These are phyloP conservation scores for Epichloe festucae DNA, from an alignment of 2,329 filamentous ascomycete species.

Conservation along the genomic window DNA sequence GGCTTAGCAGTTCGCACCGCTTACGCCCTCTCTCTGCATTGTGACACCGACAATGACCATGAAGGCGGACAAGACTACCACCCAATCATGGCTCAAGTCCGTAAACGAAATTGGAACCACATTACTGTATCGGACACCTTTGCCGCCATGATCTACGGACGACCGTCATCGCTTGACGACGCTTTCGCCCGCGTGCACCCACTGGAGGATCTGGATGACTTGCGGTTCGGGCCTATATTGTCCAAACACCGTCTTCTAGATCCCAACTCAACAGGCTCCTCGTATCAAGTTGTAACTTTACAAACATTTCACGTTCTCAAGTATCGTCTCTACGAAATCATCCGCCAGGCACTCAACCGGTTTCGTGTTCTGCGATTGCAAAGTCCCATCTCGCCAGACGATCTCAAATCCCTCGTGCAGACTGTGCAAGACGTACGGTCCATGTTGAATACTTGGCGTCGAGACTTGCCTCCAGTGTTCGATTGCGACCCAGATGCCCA, in stretches of 20 bases:
- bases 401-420: conserved; percentile 8
- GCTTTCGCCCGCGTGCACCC: conserved; percentile 14
- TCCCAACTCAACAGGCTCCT: neutral
- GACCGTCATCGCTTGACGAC: conserved; percentile 15
- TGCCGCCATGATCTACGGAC: conserved; percentile 17
- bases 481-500: conserved; percentile 2
- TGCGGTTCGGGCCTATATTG: conserved; percentile 2
- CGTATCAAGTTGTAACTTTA: conserved; percentile 3
- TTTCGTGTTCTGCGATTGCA: conserved; percentile 13
- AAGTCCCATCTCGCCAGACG: conserved; percentile 9
- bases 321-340: conserved; percentile 15
- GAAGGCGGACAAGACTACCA: neutral
- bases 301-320: conserved; percentile 17
- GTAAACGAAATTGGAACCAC: conserved; percentile 19
- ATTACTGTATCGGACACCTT: conserved; percentile 17
- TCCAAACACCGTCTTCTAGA: conserved; percentile 1
- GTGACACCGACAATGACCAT: conserved; percentile 4
- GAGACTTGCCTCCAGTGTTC: neutral
- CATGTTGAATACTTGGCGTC: conserved; percentile 8
- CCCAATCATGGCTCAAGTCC: conserved; percentile 11
- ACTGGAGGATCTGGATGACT: conserved; percentile 14
- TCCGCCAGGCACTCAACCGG: conserved; percentile 13
- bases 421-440: conserved; percentile 7
- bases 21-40: conserved; percentile 10
- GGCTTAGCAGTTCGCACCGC: conserved; percentile 9